These are phyloP conservation scores for Aspergillus costaricaensis DNA, from an alignment of 2,329 filamentous ascomycete species.

Conservation along the genomic window DNA sequence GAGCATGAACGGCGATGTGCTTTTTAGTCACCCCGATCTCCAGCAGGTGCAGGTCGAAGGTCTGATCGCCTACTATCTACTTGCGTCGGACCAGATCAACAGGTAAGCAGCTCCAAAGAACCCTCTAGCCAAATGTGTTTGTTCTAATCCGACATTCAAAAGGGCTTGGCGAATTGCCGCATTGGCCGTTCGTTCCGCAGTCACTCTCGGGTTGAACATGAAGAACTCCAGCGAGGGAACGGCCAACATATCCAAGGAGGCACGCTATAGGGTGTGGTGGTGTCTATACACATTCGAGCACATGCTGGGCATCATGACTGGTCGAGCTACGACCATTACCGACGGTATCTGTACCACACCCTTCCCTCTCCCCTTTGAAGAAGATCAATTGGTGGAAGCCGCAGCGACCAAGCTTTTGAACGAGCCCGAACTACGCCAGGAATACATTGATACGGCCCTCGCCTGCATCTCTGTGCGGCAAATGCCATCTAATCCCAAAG, in stretches of 20 bases:
- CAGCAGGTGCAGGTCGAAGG: slow-evolving; percentile 50
- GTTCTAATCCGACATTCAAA: not conserved
- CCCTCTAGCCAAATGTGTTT: not conserved
- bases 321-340: slow-evolving; percentile 45
- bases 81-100: slow-evolving; percentile 48
- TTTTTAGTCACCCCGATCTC: slow-evolving; percentile 48
- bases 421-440: slow-evolving; percentile 32
- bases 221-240: slow-evolving; percentile 43
- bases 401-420: slow-evolving; percentile 37
- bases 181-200: slow-evolving; percentile 46
- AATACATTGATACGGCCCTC: slow-evolving; percentile 32
- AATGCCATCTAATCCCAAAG: slow-evolving; percentile 34
- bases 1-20: slow-evolving; percentile 44
- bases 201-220: slow-evolving; percentile 49
- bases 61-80: slow-evolving; percentile 47
- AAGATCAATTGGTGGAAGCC: slow-evolving; percentile 40
- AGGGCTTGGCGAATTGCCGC: slow-evolving; percentile 48
- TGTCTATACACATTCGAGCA: slow-evolving; percentile 49
- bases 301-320: slow-evolving; percentile 49
- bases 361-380: slow-evolving; percentile 44
- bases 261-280: slow-evolving; percentile 51
- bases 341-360: slow-evolving; percentile 48
- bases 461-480: slow-evolving; percentile 35
- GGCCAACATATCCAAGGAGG: slow-evolving; percentile 44
- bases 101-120: slow-evolving; percentile 31